Conservation (phyloP, 1,139 yeast species). For the Yamadazyma diddensiae region DNA sequence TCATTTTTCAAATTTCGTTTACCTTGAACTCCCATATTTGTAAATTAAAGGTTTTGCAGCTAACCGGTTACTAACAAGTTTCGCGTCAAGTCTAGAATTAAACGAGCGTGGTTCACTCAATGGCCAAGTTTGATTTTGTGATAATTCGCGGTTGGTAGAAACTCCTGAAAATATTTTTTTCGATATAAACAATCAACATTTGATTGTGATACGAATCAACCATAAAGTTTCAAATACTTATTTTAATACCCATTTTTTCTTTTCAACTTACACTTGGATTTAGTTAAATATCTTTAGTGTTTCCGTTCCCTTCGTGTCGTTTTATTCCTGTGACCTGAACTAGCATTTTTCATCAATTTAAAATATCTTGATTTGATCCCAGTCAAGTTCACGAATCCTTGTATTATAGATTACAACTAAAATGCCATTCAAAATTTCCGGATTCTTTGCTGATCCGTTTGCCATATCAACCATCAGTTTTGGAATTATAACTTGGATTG, state of each 20-base stretch:
- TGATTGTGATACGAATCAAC: conserved; percentile 1
- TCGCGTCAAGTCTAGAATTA: no score
- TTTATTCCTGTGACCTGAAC: background rate
- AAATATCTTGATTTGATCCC: background rate
- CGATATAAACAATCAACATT: conserved; percentile 2
- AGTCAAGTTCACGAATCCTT: background rate
- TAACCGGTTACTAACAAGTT: no score
- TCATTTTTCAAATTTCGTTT: no score
- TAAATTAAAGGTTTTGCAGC: no score
- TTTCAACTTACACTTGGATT: no score
- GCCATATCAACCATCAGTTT: conserved; percentile 65
- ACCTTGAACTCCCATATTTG: no score
- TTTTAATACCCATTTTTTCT: no score
- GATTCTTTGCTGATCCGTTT: conserved; percentile 66
- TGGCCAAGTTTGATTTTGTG: no score
- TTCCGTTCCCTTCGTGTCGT: background rate
- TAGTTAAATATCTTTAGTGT: background rate
- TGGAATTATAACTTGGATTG: conserved; percentile 71
- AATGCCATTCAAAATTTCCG: conserved; percentile 47
- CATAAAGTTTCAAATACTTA: no score
- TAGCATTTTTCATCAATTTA: background rate
- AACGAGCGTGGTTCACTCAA: no score
- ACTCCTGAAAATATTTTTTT: conserved; percentile 1
- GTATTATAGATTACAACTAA: background rate
- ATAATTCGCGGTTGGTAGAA: no score